Evolutionary conservation across 2,329 filamentous ascomycete genomes (phyloP), one percentile per base, ranked within the genome.

Genomic region (Clonostachys rhizophaga): DNA sequence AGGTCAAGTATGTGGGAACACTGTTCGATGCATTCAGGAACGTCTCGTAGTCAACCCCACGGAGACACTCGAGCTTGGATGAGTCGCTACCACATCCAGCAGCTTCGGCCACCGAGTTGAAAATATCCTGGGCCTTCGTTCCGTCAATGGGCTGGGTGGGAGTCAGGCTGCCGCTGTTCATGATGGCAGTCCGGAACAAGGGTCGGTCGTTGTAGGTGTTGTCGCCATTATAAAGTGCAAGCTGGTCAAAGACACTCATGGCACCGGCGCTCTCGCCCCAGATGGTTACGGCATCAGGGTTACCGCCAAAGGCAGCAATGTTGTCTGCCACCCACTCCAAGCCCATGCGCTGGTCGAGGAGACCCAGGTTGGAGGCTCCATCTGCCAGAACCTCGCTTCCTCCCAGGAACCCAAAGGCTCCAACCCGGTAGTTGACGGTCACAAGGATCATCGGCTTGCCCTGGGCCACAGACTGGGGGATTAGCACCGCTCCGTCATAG

Each of bases 301-400:
- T 82, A 3, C 84, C 84, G 3, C 84, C 84, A 58, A 87, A 88
- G 1, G 74, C 67, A 0, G 68, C 75, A 48, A 87, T 84, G 54
- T 86, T 83, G 50, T 84, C 79, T 5, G 78, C 74, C 0, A 83
- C 72, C 83, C 83, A 87, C 50, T 84, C 55, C 17, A 87, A 62
- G 0, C 74, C 81, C 9, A 81, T 63, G 18, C 79, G 66, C 56
- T 86, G 81, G 53, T 87, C 83, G 0, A 78, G 65, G 3, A 84
- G 66, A 3, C 83, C 83, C 3, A 83, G 57, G 50, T 86, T 87
- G 2, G 75, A 58, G 5, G 74, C 69, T 0, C 79, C 79, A 50
- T 81, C 78, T 5, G 66, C 66, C 5, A 76, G 60, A 20, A 84
- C 66, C 54, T 84, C 78, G 43, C 70, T 70, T 1, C 80, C 80